Evolutionary conservation across 2,329 filamentous ascomycete genomes (phyloP).

Genomic region (Claviceps capensis): DNA sequence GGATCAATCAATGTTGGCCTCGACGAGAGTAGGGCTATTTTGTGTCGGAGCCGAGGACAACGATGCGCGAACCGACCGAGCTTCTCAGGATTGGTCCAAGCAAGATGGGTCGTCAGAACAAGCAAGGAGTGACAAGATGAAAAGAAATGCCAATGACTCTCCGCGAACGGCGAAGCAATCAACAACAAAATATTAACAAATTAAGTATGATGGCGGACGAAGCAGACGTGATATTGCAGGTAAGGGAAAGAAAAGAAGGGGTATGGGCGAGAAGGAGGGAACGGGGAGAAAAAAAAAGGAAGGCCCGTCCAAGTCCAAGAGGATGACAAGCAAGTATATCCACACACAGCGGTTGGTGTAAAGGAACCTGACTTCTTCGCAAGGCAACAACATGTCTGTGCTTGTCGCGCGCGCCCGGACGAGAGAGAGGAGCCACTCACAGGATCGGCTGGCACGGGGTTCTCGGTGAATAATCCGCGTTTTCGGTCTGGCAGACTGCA

Average conservation of each 20-base stretch:
- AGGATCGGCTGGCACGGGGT: neutral
- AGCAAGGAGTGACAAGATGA: conserved; percentile 25
- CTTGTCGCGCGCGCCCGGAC: neutral
- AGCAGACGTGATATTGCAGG: conserved; percentile 12
- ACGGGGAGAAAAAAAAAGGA: conserved; percentile 3
- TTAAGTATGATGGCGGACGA: conserved; percentile 7
- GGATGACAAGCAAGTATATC: conserved; percentile 2
- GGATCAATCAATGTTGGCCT: neutral
- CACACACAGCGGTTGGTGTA: neutral
- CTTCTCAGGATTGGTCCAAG: neutral
- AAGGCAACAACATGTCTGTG: neutral
- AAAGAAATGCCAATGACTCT: neutral
- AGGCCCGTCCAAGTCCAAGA: neutral
- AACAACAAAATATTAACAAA: neutral
- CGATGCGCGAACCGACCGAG: neutral
- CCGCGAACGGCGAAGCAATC: neutral
- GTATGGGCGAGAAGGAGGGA: conserved; percentile 7
- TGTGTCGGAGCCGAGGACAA: neutral
- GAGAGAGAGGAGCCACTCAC: neutral
- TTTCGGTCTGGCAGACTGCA: conserved; percentile 7
- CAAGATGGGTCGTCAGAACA: conserved; percentile 4
- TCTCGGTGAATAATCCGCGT: conserved; percentile 4
- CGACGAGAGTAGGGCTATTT: conserved; percentile 4
- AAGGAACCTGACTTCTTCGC: neutral
- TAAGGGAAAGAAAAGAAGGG: conserved; percentile 8